Evolutionary conservation across 805 yeast genomes (phyloP).

Genomic region (Metschnikowia amazonensis): DNA sequence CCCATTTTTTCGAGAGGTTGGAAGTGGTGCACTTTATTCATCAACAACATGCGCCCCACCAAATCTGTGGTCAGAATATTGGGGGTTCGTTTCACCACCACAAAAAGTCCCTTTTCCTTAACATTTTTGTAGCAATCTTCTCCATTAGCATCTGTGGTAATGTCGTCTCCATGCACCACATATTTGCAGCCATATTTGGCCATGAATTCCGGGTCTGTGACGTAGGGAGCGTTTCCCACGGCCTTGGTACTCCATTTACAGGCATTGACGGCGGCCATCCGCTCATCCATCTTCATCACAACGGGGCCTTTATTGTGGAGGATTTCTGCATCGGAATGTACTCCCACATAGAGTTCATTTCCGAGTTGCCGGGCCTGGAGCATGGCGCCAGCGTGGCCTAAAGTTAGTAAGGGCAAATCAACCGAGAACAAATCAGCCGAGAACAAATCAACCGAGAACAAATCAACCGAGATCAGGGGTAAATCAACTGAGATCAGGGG

Average conservation of each 20-base stretch:
- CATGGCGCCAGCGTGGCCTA: slow-evolving; percentile 90
- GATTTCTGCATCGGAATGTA: slow-evolving; percentile 90
- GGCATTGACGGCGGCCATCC: slow-evolving; percentile 80
- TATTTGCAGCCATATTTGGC: slow-evolving; percentile 70
- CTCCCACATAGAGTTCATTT: slow-evolving; percentile 73
- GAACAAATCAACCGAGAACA: no score
- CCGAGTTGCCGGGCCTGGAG: slow-evolving; percentile 87
- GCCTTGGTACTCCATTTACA: slow-evolving; percentile 83
- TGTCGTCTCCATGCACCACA: slow-evolving; percentile 98
- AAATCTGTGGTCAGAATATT: slow-evolving; percentile 94
- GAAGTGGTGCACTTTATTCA: slow-evolving; percentile 57
- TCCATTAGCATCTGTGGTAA: slow-evolving; percentile 94
- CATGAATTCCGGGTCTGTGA: slow-evolving; percentile 80
- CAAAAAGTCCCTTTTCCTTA: slow-evolving; percentile 79
- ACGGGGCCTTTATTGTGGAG: slow-evolving; percentile 83
- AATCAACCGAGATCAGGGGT: no score
- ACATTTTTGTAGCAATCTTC: slow-evolving; percentile 85
- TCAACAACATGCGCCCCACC: slow-evolving; percentile 79
- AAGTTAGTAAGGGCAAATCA: slow-evolving; percentile 25
- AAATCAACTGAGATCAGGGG: no score
- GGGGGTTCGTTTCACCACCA: slow-evolving; percentile 90
- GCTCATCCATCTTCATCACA: slow-evolving; percentile 80
- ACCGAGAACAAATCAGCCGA: no score
- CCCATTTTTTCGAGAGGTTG: slow-evolving; percentile 24
- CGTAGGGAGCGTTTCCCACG: slow-evolving; percentile 84